Evolutionary conservation across 305 asterid genomes (phyloP).

Genomic region (Solanum hybrid): DNA sequence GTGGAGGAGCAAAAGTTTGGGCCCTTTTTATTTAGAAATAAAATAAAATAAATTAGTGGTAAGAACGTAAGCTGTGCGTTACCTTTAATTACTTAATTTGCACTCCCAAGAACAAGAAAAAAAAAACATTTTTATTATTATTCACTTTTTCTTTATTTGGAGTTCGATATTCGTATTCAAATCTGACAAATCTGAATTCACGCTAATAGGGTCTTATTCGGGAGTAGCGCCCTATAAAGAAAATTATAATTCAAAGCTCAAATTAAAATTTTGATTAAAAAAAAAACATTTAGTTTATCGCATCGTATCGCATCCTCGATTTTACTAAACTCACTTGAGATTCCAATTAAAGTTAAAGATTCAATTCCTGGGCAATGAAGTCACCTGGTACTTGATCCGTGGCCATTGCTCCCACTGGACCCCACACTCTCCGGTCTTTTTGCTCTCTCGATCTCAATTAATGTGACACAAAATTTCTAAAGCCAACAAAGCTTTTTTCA

Average conservation of each 20-base stretch:
- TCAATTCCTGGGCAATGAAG: neutral
- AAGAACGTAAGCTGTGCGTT: neutral
- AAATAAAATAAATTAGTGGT: neutral
- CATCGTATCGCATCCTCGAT: no score
- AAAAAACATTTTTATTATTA: neutral
- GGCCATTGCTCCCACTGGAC: neutral
- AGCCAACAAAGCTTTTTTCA: no score
- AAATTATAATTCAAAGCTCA: neutral
- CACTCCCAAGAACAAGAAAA: neutral
- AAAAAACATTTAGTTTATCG: no score
- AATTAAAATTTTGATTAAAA: no score
- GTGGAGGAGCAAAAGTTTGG: neutral
- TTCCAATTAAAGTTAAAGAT: neutral
- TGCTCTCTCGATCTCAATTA: neutral
- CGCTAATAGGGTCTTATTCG: neutral
- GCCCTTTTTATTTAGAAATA: neutral
- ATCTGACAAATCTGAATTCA: no score
- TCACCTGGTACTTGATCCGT: conserved; percentile 18
- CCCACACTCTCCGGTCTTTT: neutral
- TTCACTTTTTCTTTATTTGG: neutral
- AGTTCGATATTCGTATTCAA: no score
- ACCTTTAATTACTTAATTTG: neutral
- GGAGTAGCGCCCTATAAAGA: no score
- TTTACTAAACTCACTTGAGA: neutral
- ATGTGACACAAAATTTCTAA: neutral